Percentiles rank a stretch among this genome's conserved stretches.
Evolutionary conservation across 345 rosid genomes (phyloP).

Genomic region (Arabis hirsuta): DNA sequence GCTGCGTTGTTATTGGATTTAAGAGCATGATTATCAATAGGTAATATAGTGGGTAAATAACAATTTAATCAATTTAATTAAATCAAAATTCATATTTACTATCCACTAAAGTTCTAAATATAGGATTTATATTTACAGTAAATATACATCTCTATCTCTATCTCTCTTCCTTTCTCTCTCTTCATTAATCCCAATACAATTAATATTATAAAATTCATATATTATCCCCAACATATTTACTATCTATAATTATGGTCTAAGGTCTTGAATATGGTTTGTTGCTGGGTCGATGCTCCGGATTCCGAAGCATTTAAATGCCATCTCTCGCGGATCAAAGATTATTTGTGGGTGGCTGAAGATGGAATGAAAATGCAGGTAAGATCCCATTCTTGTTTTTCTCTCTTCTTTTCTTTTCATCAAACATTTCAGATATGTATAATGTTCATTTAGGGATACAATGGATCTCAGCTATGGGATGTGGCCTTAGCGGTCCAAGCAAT

Average conservation of each 20-base stretch:
- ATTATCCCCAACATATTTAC: too few species aligned
- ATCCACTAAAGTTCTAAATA: too few species aligned
- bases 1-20: not conserved
- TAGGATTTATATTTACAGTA: too few species aligned
- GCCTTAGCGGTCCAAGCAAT: conserved; percentile 65
- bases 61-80: too few species aligned
- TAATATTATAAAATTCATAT: too few species aligned
- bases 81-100: too few species aligned
- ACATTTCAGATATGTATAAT: not conserved
- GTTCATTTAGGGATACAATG: conserved; percentile 58
- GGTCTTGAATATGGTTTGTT: conserved; percentile 63
- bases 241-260: not conserved
- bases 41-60: too few species aligned
- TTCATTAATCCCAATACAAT: too few species aligned
- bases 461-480: conserved; percentile 77
- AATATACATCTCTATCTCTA: too few species aligned
- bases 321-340: conserved; percentile 62
- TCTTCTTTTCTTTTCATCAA: not conserved
- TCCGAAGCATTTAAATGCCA: conserved; percentile 58
- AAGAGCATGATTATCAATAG: not conserved
- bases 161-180: too few species aligned
- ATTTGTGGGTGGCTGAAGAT: conserved; percentile 71
- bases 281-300: conserved; percentile 70
- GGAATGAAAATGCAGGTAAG: conserved; percentile 63
- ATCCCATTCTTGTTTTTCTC: not conserved